Evolutionary conservation across 345 rosid genomes (phyloP), one percentile per base, ranked within the genome.

Genomic region (Euphorbia peplus): DNA sequence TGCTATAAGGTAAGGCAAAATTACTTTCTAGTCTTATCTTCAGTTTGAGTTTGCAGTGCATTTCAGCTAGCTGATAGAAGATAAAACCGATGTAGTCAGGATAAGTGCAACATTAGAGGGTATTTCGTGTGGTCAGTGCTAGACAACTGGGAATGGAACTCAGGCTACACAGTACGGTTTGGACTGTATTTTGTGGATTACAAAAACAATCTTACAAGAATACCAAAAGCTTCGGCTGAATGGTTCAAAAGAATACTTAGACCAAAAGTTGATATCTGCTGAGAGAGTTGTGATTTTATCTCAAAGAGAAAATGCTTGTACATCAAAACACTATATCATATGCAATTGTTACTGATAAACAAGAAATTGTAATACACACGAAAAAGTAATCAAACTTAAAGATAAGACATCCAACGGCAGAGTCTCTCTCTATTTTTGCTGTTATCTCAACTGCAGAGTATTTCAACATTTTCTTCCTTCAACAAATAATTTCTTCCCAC

Each of bases 121-220:
- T 93, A 89, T 56, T 93, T 89, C 59, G 84, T 80, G 16, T 91
- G 96, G 98, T 91, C 96, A 18, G 77, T 90, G 91, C 88, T 89
- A 3, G 98, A 93, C 76, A 93, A 93, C 66, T 91, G 91, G 97
- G 98, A 93, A 69, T 91, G 98, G 98, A 93, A 89, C 82, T 85
- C 82, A 7, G 96, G 96, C 30, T 91, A 89, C 70, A 91, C 97
- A 0, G 97, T 93, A 15, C 79, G 97, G 55, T 93, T 93, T 32
- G 93, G 96, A 75, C 85, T 91, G 16, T 89, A 93, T 76, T 84
- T 77, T 72, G 89, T 91, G 41, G 96, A 93, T 53, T 89, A 84
- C 78, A 88, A 73, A 67, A 83, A 88, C 37, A 93, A 91, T 63
- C 87, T 88, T 29, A 89, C 98, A 28, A 85, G 95, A 74, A 78